Evolutionary conservation across 2,329 filamentous ascomycete species (phyloP).

Genomic region (Zymoseptoria tritici): DNA sequence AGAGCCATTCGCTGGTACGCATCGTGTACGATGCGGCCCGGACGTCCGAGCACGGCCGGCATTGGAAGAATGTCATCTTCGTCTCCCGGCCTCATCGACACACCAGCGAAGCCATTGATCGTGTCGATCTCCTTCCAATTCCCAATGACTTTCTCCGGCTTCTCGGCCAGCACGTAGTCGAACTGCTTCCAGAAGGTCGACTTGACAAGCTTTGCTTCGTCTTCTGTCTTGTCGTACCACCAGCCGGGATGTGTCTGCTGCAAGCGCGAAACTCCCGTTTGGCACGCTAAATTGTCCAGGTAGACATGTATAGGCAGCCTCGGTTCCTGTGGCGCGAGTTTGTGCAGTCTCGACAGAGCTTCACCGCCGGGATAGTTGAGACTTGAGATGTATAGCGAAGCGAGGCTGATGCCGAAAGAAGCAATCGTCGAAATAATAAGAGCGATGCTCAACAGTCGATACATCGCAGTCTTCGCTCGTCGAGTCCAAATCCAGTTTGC

Average conservation of each 20-base stretch:
- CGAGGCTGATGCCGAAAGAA: conserved; percentile 54
- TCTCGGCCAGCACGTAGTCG: conserved; percentile 52
- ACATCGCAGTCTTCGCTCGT: conserved; percentile 53
- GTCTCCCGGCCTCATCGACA: conserved; percentile 39
- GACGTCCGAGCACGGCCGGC: conserved; percentile 8
- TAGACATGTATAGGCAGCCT: conserved; percentile 35
- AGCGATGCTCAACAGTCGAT: conserved; percentile 47
- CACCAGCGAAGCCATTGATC: conserved; percentile 45
- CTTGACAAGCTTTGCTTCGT: conserved; percentile 40
- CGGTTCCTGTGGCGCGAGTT: conserved; percentile 10
- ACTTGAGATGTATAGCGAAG: conserved; percentile 69
- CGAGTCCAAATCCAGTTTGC: conserved; percentile 59
- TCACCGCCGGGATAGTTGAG: conserved; percentile 91
- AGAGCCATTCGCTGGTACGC: conserved; percentile 12
- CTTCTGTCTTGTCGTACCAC: conserved; percentile 54
- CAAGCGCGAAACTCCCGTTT: conserved; percentile 57
- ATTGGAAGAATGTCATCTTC: conserved; percentile 16
- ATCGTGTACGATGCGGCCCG: conserved; percentile 7
- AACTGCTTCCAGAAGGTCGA: conserved; percentile 51
- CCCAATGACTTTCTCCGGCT: conserved; percentile 40
- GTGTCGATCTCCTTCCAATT: conserved; percentile 47
- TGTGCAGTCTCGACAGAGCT: conserved; percentile 51
- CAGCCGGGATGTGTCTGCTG: conserved; percentile 42
- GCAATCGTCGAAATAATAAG: conserved; percentile 54
- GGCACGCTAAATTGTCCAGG: conserved; percentile 55